Conservation (phyloP, 306 rosid species). For the Purshia tridentata region DNA sequence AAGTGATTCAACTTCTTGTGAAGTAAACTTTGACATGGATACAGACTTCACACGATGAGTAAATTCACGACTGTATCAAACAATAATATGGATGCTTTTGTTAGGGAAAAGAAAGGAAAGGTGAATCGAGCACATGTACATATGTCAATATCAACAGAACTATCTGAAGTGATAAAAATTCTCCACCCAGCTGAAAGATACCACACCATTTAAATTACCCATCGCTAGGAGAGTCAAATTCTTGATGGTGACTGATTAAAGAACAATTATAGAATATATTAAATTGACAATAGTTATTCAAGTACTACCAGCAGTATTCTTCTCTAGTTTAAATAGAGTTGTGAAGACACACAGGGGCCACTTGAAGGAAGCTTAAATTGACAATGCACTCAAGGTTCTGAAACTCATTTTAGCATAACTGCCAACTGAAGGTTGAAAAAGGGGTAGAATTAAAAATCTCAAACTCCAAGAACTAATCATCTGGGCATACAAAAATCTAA, state of each 20-base stretch:
- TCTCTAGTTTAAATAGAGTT: background rate
- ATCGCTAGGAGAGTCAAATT: background rate
- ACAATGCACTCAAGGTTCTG: background rate
- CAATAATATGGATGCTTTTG: conserved; percentile 9
- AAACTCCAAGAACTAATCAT: conserved; percentile 4
- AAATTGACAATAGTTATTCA: background rate
- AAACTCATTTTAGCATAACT: conserved; percentile 5
- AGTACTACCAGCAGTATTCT: background rate
- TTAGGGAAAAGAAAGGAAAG: background rate
- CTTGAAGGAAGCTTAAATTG: background rate
- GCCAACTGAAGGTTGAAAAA: background rate
- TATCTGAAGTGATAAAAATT: background rate
- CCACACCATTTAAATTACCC: background rate
- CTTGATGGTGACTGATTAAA: background rate
- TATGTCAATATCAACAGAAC: background rate
- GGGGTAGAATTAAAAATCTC: background rate
- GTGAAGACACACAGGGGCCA: too few species aligned
- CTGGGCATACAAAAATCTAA: background rate
- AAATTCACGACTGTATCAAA: conserved; percentile 77
- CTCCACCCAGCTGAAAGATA: background rate
- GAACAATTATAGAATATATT: background rate
- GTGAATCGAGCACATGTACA: background rate
- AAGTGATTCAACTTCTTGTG: conserved; percentile 86
- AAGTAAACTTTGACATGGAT: conserved; percentile 87
- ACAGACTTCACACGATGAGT: conserved; percentile 99